Evolutionary conservation across 2,329 filamentous ascomycete species (phyloP).

Genomic region (Penicillium sp.): DNA sequence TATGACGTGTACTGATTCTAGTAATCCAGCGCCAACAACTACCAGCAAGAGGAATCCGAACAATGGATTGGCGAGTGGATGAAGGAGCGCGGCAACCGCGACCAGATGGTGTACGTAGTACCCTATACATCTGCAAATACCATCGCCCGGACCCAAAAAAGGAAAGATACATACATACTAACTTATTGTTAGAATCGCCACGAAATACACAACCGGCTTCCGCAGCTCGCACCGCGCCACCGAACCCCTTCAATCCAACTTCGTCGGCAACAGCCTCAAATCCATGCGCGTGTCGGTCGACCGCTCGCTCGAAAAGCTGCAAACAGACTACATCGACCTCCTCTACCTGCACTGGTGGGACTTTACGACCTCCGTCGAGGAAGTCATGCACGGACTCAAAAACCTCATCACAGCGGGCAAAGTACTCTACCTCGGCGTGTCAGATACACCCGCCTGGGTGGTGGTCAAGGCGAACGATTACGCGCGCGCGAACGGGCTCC

Average conservation of each 20-base stretch:
- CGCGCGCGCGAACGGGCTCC: slow-evolving; percentile 17
- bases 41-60: slow-evolving; percentile 56
- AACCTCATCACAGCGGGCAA: slow-evolving; percentile 16
- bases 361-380: slow-evolving; percentile 21
- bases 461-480: slow-evolving; percentile 23
- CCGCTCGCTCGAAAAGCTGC: slow-evolving; percentile 13
- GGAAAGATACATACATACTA: too few relatives aligned
- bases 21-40: slow-evolving; percentile 49
- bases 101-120: slow-evolving; percentile 62
- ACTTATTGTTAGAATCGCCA: slow-evolving; percentile 11
- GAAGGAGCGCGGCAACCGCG: slow-evolving; percentile 49
- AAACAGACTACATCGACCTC: slow-evolving; percentile 23
- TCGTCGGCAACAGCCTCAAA: slow-evolving; percentile 21
- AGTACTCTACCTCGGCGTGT: slow-evolving; percentile 20
- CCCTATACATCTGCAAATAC: slow-evolving; percentile 33
- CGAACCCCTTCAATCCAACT: slow-evolving; percentile 36
- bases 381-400: slow-evolving; percentile 22
- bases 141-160: too few relatives aligned
- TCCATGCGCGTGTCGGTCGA: slow-evolving; percentile 18
- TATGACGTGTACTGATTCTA: too few relatives aligned
- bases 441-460: slow-evolving; percentile 18
- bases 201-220: slow-evolving; percentile 30
- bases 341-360: slow-evolving; percentile 25
- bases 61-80: slow-evolving; percentile 60
- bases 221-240: slow-evolving; percentile 45